phyloP scores from a whole-genome alignment of 2,329 filamentous ascomycete genomes.

The Aspergillus sp. region DNA sequence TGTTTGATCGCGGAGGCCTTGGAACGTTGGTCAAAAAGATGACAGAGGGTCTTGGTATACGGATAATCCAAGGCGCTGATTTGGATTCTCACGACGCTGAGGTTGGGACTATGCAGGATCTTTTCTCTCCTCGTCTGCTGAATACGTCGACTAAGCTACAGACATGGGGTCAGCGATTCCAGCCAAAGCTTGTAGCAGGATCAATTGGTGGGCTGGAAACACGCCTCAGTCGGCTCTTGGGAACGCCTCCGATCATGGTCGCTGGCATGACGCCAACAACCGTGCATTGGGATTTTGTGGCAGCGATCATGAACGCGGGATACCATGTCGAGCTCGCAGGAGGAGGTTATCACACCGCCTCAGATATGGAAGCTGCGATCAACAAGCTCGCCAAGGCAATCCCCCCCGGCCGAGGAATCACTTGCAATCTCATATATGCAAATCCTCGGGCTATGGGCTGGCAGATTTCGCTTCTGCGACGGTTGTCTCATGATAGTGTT shows the following conservation, averaged over 20 bases:
- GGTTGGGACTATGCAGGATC: constrained; percentile 16
- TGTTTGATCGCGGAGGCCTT: constrained; percentile 19
- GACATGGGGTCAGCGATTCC: constrained; percentile 93
- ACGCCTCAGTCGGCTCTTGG: constrained; percentile 86
- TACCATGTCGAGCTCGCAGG: constrained; percentile 50
- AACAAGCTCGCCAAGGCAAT: constrained; percentile 57
- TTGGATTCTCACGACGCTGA: constrained; percentile 15
- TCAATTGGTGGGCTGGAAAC: constrained; percentile 92
- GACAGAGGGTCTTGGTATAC: constrained; percentile 14
- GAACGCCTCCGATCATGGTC: constrained; percentile 83
- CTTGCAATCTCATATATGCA: constrained; percentile 55
- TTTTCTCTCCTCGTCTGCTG: constrained; percentile 13
- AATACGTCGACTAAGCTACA: constrained; percentile 71
- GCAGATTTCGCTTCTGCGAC: constrained; percentile 53
- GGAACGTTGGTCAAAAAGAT: constrained; percentile 11
- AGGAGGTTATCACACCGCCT: constrained; percentile 51
- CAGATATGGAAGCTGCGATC: constrained; percentile 47
- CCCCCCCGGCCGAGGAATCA: constrained; percentile 61
- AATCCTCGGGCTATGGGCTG: constrained; percentile 53
- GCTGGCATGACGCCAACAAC: constrained; percentile 93
- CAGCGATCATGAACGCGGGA: constrained; percentile 53
- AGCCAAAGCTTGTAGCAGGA: constrained; percentile 77
- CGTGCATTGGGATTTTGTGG: constrained; percentile 68
- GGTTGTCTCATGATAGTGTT: constrained; percentile 69
- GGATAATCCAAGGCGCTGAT: constrained; percentile 15